phyloP scores from a whole-genome alignment of 2,329 filamentous ascomycete genomes.

The Colletotrichum destructivum region DNA sequence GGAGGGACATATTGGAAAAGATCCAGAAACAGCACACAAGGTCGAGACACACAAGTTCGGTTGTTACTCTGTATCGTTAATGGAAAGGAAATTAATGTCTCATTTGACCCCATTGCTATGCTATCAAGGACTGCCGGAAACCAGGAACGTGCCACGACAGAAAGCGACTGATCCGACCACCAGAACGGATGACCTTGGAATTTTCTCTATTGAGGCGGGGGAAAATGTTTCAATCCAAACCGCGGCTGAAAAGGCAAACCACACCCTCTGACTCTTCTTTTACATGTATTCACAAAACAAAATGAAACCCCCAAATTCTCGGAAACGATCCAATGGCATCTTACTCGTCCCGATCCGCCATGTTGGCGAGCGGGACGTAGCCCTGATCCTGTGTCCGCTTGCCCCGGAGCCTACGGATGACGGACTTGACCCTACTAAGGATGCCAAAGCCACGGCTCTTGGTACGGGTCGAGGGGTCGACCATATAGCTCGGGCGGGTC shows the following conservation, averaged over 20 bases:
- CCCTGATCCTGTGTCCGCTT: conserved; percentile 64
- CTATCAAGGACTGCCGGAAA: neutral
- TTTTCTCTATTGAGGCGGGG: neutral
- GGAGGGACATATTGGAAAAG: neutral
- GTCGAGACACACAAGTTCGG: neutral
- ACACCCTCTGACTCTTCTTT: neutral
- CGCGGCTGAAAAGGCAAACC: neutral
- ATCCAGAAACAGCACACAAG: neutral
- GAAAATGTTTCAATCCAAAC: neutral
- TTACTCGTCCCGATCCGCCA: conserved; percentile 56
- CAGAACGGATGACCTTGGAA: neutral
- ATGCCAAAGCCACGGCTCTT: conserved; percentile 63
- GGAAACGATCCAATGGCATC: neutral
- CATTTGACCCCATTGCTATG: conserved; percentile 27
- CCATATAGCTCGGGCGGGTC: conserved; percentile 89
- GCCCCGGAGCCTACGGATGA: conserved; percentile 54
- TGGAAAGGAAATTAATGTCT: neutral
- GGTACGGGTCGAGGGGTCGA: conserved; percentile 75
- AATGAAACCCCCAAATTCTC: neutral
- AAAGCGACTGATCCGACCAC: neutral
- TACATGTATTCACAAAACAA: conserved; percentile 22
- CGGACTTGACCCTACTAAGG: conserved; percentile 59
- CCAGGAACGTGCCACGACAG: neutral
- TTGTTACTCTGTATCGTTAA: too few relatives aligned
- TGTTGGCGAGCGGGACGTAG: conserved; percentile 71